These are phyloP conservation scores for Ogataea siamensis DNA, from an alignment of 805 yeast species.

Conservation along the genomic window DNA sequence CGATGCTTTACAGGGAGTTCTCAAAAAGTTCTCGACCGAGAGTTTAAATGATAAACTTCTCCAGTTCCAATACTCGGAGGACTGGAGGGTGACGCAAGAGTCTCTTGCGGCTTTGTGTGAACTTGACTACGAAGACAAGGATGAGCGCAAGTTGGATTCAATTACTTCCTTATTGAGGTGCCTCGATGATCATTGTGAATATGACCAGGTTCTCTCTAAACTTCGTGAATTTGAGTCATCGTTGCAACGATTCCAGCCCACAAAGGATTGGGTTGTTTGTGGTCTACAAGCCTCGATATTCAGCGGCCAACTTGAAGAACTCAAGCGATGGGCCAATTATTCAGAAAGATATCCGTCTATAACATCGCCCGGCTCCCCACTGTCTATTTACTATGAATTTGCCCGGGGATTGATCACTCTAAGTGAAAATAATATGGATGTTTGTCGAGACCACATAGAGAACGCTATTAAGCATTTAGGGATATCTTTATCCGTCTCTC, in stretches of 20 bases:
- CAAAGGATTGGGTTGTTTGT: slow-evolving; percentile 58
- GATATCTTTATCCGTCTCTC: slow-evolving; percentile 48
- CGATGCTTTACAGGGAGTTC: slow-evolving; percentile 85
- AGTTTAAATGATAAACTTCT: slow-evolving; percentile 72
- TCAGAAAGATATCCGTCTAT: slow-evolving; percentile 40
- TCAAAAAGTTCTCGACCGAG: slow-evolving; percentile 67
- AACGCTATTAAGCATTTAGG: slow-evolving; percentile 62
- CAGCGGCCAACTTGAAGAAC: slow-evolving; percentile 50
- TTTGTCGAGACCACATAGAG: slow-evolving; percentile 41
- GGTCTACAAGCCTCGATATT: slow-evolving; percentile 77
- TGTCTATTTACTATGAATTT: slow-evolving; percentile 57
- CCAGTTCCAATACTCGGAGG: slow-evolving; percentile 79
- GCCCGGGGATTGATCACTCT: slow-evolving; percentile 61
- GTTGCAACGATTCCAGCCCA: slow-evolving; percentile 28
- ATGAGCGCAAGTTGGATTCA: slow-evolving; percentile 34
- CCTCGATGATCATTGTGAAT: slow-evolving; percentile 71
- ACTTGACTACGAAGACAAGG: slow-evolving; percentile 24
- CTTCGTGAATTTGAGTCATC: slow-evolving; percentile 39
- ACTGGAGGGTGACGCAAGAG: slow-evolving; percentile 85
- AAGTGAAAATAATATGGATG: slow-evolving; percentile 31
- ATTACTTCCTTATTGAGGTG: slow-evolving; percentile 63
- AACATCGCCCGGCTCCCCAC: slow-evolving; percentile 47
- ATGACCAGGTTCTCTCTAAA: slow-evolving; percentile 59
- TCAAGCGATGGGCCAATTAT: slow-evolving; percentile 57
- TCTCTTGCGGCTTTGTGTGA: slow-evolving; percentile 70